Percentiles rank a stretch among this genome's conserved stretches.
Evolutionary conservation across 129 eudicot genomes (phyloP).

Genomic region (Helianthus annuus): HanXRQr2.0-SUNRISE NC_035438.2:97970061-97970560

Average conservation of each 20-base stretch:
- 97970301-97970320: conserved; percentile 7
- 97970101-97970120: conserved; percentile 75
- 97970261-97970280: conserved; percentile 19
- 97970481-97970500: conserved; percentile 41
- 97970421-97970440: conserved; percentile 28
- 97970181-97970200: conserved; percentile 40
- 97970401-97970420: conserved; percentile 33
- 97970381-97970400: conserved; percentile 46
- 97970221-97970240: conserved; percentile 38
- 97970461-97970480: conserved; percentile 40
- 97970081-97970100: conserved; percentile 44
- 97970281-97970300: conserved; percentile 24
- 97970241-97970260: conserved; percentile 47
- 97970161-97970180: conserved; percentile 58
- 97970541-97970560: conserved; percentile 17
- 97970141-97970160: conserved; percentile 69
- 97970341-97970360: conserved; percentile 38
- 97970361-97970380: conserved; percentile 38
- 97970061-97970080: conserved; percentile 29
- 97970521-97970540: background rate
- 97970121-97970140: conserved; percentile 83
- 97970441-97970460: conserved; percentile 25
- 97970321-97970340: conserved; percentile 19
- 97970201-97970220: conserved; percentile 37
- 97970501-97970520: background rate